phyloP scores from a whole-genome alignment of 352 stramenopile species.

The Pythium folliculosum region DNA sequence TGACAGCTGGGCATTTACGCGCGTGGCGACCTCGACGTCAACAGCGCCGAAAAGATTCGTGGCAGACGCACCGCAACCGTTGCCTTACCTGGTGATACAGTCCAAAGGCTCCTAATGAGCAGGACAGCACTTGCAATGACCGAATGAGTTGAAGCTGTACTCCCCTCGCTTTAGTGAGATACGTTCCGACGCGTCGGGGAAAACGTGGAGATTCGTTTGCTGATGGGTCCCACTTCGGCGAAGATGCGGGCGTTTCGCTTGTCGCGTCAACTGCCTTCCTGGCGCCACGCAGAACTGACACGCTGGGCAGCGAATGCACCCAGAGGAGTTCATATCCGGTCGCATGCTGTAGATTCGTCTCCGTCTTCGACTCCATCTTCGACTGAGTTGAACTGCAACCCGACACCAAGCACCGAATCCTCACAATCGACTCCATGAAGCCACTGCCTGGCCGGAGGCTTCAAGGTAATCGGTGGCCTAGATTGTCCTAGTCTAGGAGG shows the following conservation, averaged over 20 bases:
- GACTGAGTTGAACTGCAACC: too few relatives aligned
- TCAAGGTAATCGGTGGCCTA: too few relatives aligned
- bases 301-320: neutral
- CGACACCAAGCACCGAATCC: too few relatives aligned
- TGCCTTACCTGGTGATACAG: neutral
- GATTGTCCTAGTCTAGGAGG: too few relatives aligned
- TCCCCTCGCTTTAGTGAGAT: conserved; percentile 1
- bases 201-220: neutral
- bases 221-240: neutral
- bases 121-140: too few relatives aligned
- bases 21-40: neutral
- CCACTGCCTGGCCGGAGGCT: too few relatives aligned
- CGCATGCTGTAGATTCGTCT: too few relatives aligned
- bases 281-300: neutral
- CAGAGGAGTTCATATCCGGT: neutral
- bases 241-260: conserved; percentile 9
- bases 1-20: neutral
- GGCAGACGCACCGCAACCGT: neutral
- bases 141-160: too few relatives aligned
- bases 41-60: conserved; percentile 1
- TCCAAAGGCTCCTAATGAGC: neutral
- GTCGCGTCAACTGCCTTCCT: neutral
- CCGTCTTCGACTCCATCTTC: too few relatives aligned
- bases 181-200: neutral
- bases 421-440: too few relatives aligned